A percentile compares a stretch with the other conserved stretches of the same genome.
Evolutionary conservation across 2,329 filamentous ascomycete genomes (phyloP).

Genomic region (Fusarium illudens): DNA sequence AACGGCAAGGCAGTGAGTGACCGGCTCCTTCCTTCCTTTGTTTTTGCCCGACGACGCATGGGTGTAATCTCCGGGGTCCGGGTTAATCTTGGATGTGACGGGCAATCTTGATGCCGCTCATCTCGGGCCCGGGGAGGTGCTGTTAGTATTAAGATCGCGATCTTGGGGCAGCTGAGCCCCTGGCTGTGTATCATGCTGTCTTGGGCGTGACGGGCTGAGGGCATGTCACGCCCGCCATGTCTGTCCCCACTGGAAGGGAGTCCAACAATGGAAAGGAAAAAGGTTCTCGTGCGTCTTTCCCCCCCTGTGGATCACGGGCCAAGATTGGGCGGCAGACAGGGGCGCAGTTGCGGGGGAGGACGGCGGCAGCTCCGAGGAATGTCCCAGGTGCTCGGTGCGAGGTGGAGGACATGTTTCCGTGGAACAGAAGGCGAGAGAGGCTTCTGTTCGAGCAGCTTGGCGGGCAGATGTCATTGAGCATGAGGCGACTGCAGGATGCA

Average conservation of each 20-base stretch:
- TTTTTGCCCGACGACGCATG: slow-evolving; percentile 5
- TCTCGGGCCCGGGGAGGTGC: not conserved
- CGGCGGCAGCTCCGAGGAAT: not conserved
- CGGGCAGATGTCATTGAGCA: slow-evolving; percentile 1
- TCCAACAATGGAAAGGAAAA: not conserved
- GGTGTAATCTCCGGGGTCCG: slow-evolving; percentile 9
- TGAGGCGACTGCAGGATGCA: not conserved
- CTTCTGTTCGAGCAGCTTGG: not conserved
- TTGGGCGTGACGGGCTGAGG: slow-evolving; percentile 20
- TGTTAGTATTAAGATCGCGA: slow-evolving; percentile 23
- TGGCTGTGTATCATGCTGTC: slow-evolving; percentile 22
- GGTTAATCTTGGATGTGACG: not conserved
- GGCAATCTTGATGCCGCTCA: not conserved
- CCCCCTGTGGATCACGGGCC: not conserved
- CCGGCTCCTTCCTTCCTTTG: not conserved
- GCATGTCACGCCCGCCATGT: slow-evolving; percentile 18
- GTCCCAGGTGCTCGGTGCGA: not conserved
- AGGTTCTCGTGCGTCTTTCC: not conserved
- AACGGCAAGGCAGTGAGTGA: not conserved
- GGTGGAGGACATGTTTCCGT: not conserved
- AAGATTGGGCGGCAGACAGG: not conserved
- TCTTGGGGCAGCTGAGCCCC: slow-evolving; percentile 26
- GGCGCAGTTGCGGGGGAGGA: not conserved
- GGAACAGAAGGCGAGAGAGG: not conserved
- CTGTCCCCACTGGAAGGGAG: slow-evolving; percentile 7